Percentiles rank a stretch among this genome's conserved stretches.
Conservation (phyloP, 768 basidiomycete genomes). For the Psilocybe azurescens region DNA sequence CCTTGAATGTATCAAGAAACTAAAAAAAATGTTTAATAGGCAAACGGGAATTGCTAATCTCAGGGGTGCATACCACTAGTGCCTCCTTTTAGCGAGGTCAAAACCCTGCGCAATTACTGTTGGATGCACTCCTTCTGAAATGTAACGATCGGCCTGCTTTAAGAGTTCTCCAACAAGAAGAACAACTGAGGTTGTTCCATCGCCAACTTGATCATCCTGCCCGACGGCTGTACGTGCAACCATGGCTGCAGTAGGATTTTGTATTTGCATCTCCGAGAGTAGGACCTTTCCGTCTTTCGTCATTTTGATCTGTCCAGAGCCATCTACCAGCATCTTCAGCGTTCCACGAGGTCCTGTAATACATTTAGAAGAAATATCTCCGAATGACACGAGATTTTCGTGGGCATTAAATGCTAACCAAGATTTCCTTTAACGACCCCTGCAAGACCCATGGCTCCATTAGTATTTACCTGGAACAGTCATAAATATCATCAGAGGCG, state of each 20-base stretch:
- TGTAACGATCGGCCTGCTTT: slow-evolving; percentile 98
- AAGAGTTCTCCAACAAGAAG: slow-evolving; percentile 94
- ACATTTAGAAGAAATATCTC: not conserved
- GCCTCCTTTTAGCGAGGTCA: slow-evolving; percentile 98
- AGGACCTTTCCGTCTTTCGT: slow-evolving; percentile 99
- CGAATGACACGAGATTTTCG: slow-evolving; percentile 10
- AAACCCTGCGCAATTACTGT: slow-evolving; percentile 95
- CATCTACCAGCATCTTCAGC: slow-evolving; percentile 99
- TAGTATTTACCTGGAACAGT: slow-evolving; percentile 78
- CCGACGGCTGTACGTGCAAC: slow-evolving; percentile 98
- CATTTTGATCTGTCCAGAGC: slow-evolving; percentile 98
- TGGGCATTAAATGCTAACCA: slow-evolving; percentile 54
- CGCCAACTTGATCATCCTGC: slow-evolving; percentile 98
- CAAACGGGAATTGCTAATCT: slow-evolving; percentile 10
- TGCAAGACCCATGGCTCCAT: slow-evolving; percentile 96
- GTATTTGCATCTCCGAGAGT: slow-evolving; percentile 99
- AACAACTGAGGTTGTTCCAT: slow-evolving; percentile 97
- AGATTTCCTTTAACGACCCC: slow-evolving; percentile 97
- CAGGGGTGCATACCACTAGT: slow-evolving; percentile 60
- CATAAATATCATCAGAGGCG: slow-evolving; percentile 12
- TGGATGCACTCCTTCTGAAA: slow-evolving; percentile 97
- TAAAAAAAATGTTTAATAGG: slow-evolving; percentile 35
- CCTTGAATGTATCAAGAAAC: slow-evolving; percentile 95
- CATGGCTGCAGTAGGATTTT: slow-evolving; percentile 99
- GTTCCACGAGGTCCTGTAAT: slow-evolving; percentile 90